These are phyloP conservation scores for Cladosporium oxysporum DNA, from an alignment of 2,329 filamentous ascomycete species.

Conservation along the genomic window DNA sequence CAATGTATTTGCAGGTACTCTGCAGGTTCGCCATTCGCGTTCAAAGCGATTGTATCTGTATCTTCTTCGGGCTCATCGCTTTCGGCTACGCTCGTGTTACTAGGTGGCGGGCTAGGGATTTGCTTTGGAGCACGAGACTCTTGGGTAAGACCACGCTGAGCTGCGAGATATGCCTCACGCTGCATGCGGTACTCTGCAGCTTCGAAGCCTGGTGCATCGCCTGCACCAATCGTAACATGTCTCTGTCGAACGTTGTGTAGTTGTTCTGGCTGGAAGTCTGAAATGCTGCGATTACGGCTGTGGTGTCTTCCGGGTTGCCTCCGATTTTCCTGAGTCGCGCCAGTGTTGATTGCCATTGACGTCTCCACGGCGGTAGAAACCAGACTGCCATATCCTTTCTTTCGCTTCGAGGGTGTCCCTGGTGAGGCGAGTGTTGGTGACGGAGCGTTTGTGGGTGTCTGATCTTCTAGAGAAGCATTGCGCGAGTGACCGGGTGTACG, in stretches of 20 bases:
- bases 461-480: conserved; percentile 36
- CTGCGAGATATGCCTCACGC: conserved; percentile 78
- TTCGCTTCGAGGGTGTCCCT: conserved; percentile 41
- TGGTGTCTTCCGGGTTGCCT: conserved; percentile 46
- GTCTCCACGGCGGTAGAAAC: conserved; percentile 44
- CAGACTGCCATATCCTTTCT: conserved; percentile 50
- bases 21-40: conserved; percentile 41
- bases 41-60: conserved; percentile 29
- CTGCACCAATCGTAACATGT: conserved; percentile 68
- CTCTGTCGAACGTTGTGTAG: conserved; percentile 66
- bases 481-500: conserved; percentile 32
- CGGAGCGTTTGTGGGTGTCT: conserved; percentile 28
- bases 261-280: conserved; percentile 80
- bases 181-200: conserved; percentile 57
- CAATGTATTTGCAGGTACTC: conserved; percentile 51
- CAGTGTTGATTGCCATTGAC: conserved; percentile 29
- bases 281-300: conserved; percentile 76
- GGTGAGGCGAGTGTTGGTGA: not conserved
- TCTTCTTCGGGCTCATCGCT: conserved; percentile 52
- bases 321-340: conserved; percentile 28
- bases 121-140: conserved; percentile 25
- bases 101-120: conserved; percentile 77
- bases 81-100: conserved; percentile 63
- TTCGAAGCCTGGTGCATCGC: conserved; percentile 52
- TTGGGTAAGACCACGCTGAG: conserved; percentile 73